Evolutionary conservation across 192 early-diverging fungal genomes (phyloP).

Genomic region (Mortierella antarctica): DNA sequence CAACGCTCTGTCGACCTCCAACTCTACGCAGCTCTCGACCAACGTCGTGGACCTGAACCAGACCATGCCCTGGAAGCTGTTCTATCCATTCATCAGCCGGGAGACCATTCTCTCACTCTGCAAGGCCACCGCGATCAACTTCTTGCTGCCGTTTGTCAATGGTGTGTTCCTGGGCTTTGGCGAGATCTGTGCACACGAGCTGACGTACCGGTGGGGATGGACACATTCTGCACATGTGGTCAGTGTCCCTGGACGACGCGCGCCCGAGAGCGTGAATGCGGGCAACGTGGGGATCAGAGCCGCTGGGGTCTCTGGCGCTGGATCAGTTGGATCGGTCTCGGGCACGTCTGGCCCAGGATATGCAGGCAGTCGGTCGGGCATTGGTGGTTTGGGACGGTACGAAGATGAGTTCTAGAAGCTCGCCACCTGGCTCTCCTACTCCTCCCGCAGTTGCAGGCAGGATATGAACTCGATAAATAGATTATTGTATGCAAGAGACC

Average conservation of each 20-base stretch:
- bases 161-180: conserved; percentile 80
- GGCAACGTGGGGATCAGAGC: conserved; percentile 32
- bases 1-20: not conserved
- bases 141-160: conserved; percentile 68
- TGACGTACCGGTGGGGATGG: conserved; percentile 82
- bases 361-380: conserved; percentile 45
- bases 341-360: conserved; percentile 15
- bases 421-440: too few relatives aligned
- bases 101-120: conserved; percentile 50
- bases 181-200: conserved; percentile 85
- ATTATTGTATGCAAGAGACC: too few relatives aligned
- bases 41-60: conserved; percentile 43
- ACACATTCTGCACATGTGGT: conserved; percentile 40
- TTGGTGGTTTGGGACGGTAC: conserved; percentile 29
- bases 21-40: conserved; percentile 22
- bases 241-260: conserved; percentile 26
- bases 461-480: too few relatives aligned
- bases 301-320: conserved; percentile 23
- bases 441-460: too few relatives aligned
- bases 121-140: conserved; percentile 64
- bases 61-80: conserved; percentile 52
- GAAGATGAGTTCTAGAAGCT: conserved; percentile 26
- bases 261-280: not conserved
- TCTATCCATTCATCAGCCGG: conserved; percentile 35
- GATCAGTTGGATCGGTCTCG: conserved; percentile 14